Evolutionary conservation across 192 early-diverging fungal genomes (phyloP).

Genomic region (Backusella luteola): DNA sequence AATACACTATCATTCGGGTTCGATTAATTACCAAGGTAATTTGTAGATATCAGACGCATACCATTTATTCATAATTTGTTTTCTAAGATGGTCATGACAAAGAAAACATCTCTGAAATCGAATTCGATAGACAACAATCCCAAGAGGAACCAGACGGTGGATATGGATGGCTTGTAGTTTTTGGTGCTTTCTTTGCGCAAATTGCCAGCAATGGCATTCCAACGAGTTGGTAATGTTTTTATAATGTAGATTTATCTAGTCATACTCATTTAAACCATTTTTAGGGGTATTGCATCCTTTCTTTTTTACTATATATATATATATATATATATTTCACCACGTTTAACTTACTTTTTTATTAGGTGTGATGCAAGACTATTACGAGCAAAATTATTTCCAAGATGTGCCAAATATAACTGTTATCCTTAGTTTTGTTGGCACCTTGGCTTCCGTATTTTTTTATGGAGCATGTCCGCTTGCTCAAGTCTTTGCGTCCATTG

Average conservation of each 20-base stretch:
- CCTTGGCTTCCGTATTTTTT: not conserved
- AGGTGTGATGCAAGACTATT: slow-evolving; percentile 36
- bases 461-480: slow-evolving; percentile 13
- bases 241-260: not conserved
- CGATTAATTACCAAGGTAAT: not conserved
- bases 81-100: not conserved
- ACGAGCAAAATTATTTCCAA: slow-evolving; percentile 19
- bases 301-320: too few species aligned
- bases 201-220: not conserved
- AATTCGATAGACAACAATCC: not conserved
- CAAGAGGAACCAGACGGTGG: slow-evolving; percentile 29
- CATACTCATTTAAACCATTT: not conserved
- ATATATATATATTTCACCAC: too few species aligned
- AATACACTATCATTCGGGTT: not conserved
- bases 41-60: not conserved
- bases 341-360: not conserved
- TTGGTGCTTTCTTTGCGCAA: slow-evolving; percentile 40
- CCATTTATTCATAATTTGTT: not conserved
- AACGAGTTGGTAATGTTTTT: slow-evolving; percentile 3
- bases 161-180: slow-evolving; percentile 38
- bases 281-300: not conserved
- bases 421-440: slow-evolving; percentile 24
- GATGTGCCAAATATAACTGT: slow-evolving; percentile 10
- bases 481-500: slow-evolving; percentile 11
- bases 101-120: not conserved